Evolutionary conservation across 495 filamentous ascomycete species (phyloP).

Genomic region (Oleoguttula mirabilis): DNA sequence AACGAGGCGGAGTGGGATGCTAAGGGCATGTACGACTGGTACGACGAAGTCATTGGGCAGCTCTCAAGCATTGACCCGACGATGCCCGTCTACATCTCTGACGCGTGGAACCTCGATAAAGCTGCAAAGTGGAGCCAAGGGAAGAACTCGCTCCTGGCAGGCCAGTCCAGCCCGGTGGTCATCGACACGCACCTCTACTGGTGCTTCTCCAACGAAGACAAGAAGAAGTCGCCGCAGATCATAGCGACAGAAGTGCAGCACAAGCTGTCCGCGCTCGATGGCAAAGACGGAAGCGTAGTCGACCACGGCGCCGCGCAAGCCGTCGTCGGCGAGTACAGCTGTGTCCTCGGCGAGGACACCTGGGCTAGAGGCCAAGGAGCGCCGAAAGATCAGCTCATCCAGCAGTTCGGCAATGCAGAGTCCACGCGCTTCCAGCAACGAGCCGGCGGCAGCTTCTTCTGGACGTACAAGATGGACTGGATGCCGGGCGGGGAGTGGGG

Average conservation of each 20-base stretch:
- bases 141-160: conserved; percentile 17
- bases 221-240: conserved; percentile 33
- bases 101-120: conserved; percentile 37
- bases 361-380: conserved; percentile 30
- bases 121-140: conserved; percentile 32
- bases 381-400: conserved; percentile 25
- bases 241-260: conserved; percentile 33
- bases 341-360: conserved; percentile 34
- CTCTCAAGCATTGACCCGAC: conserved; percentile 34
- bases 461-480: conserved; percentile 45
- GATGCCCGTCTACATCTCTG: conserved; percentile 43
- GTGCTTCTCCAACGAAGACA: conserved; percentile 37
- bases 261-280: conserved; percentile 31
- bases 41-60: conserved; percentile 35
- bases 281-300: conserved; percentile 32
- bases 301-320: conserved; percentile 37
- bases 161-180: conserved; percentile 33
- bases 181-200: conserved; percentile 48
- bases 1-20: conserved; percentile 40
- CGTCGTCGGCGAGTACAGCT: conserved; percentile 45
- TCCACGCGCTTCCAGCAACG: conserved; percentile 32
- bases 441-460: conserved; percentile 41
- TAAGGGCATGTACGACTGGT: conserved; percentile 41
- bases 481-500: conserved; percentile 46
- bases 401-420: conserved; percentile 38